Conservation (phyloP, 257 asterid genomes). For the Solanum tarijense region DNA sequence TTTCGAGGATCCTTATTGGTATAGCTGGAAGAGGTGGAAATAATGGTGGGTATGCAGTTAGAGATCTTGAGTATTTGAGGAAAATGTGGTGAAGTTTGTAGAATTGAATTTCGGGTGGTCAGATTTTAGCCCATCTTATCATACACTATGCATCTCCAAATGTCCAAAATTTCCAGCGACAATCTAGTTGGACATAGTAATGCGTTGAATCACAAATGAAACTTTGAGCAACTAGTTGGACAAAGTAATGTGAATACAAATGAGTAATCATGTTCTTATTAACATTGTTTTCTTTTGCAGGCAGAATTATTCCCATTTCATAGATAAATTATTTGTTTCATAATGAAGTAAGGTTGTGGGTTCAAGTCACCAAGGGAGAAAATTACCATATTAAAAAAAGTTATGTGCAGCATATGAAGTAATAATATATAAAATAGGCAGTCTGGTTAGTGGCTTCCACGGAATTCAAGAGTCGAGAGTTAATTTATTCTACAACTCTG, state of each 20-base stretch:
- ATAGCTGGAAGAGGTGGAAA: not conserved
- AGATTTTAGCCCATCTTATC: not conserved
- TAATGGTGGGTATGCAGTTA: not conserved
- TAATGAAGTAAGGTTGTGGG: not conserved
- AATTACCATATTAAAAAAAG: not conserved
- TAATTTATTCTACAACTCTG: not conserved
- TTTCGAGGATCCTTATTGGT: not conserved
- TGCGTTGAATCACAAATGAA: not conserved
- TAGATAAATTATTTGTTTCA: not conserved
- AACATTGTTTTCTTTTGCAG: not conserved
- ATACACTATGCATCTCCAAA: not conserved
- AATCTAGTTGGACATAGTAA: not conserved
- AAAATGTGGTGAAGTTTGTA: not conserved
- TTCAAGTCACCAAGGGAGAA: not conserved
- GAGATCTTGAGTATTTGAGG: not conserved
- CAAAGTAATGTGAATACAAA: not conserved
- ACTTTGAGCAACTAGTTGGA: not conserved
- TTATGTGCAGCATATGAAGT: not conserved
- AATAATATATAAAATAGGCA: not conserved
- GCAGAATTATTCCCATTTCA: not conserved
- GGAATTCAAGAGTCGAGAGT: not conserved
- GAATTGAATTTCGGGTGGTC: not conserved
- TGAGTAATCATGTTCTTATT: not conserved
- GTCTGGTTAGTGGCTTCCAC: not conserved
- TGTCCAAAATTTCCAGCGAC: not conserved